Base-by-base conservation (phyloP, 2,329 filamentous ascomycete species). In the Ophiostoma himal-ulmi region DNA sequence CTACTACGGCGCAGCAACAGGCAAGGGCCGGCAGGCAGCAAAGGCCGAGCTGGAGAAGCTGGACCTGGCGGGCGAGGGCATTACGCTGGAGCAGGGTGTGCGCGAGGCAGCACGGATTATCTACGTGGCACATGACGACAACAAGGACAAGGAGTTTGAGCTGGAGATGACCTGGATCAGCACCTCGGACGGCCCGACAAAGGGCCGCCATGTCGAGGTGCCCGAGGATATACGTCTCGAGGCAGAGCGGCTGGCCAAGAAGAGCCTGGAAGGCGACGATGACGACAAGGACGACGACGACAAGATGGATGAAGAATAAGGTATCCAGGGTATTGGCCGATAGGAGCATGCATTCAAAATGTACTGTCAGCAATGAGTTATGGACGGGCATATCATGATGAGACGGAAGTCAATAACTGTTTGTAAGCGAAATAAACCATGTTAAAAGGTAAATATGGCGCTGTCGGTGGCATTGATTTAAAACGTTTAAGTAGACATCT, bases 81-180 rank as follows among this genome's bases (percentile, higher is more conserved):
- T 98, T 70, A 91, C 90, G 73, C 84, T 99, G 72, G 84, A 91
- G 78, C 89, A 98, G 78, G 95, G 91, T 68, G 92, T 99, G 77
- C 97, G 96, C 85, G 92, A 98, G 84, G 95, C 95, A 44, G 95
- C 95, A 70, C 86, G 93, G 73, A 99, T 99, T 81, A 98, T 99
- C 81, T 96, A 97, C 80, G 88, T 97, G 72, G 94, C 94, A 67
- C 95, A 99, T 79, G 95, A 98, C 80, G 95, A 99, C 81, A 98
- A 94, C 85, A 98, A 98, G 84, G 95, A 98, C 83, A 99, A 99
- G 85, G 95, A 98, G 75, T 99, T 98, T 78, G 95, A 99, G 88
- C 85, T 99, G 72, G 95, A 99, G 84, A 96, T 99, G 93, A 96
- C 92, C 72, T 99, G 95, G 95, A 92, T 98, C 80, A 97, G 93